A percentile compares a stretch with the other conserved stretches of the same genome.
Conservation (phyloP, 345 rosid species). For the Heritiera littoralis region DNA sequence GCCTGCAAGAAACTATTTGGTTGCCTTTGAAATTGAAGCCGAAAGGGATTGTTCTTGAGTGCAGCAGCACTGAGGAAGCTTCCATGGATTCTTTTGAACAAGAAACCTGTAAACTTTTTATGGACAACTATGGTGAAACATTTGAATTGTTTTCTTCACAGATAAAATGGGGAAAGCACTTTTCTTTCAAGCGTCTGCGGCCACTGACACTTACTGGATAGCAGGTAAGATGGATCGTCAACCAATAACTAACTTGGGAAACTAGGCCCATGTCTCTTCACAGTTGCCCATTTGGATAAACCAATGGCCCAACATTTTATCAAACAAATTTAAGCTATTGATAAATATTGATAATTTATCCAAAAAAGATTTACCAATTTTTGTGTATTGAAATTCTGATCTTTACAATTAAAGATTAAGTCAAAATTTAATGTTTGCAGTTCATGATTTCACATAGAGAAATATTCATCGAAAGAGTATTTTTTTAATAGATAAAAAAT, state of each 20-base stretch:
- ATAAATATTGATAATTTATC: not conserved
- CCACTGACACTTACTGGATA: not conserved
- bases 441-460: too few relatives aligned
- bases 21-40: conserved; percentile 14
- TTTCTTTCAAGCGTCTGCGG: not conserved
- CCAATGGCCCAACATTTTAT: not conserved
- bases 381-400: too few relatives aligned
- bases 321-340: not conserved
- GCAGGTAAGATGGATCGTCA: not conserved
- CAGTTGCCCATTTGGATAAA: not conserved
- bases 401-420: too few relatives aligned
- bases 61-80: conserved; percentile 51
- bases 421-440: too few relatives aligned
- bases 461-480: too few relatives aligned
- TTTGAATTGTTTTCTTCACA: not conserved
- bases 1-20: conserved; percentile 47
- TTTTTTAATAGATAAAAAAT: too few relatives aligned
- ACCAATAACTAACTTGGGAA: not conserved
- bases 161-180: not conserved
- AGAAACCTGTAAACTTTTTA: not conserved
- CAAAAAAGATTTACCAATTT: too few relatives aligned
- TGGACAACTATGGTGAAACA: conserved; percentile 5
- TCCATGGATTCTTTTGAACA: conserved; percentile 45
- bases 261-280: not conserved
- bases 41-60: conserved; percentile 43